These are phyloP conservation scores for Candida ascalaphidarum DNA, from an alignment of 805 yeast genomes.

Conservation along the genomic window DNA sequence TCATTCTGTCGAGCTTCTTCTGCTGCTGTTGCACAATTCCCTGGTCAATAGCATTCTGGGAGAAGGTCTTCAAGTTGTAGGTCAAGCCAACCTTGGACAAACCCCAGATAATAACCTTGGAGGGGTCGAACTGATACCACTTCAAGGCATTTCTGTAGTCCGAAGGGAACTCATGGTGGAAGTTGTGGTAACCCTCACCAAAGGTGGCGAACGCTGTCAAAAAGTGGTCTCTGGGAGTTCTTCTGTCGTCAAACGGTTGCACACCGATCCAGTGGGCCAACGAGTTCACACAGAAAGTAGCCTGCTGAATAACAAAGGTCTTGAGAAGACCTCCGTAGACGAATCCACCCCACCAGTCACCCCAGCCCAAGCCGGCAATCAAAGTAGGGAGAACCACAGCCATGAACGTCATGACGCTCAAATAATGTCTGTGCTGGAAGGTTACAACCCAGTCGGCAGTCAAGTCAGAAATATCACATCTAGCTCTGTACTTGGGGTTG, in stretches of 20 bases:
- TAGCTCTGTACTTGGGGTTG: constrained; percentile 73
- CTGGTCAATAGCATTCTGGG: constrained; percentile 76
- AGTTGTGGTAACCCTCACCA: constrained; percentile 87
- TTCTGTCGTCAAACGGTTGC: constrained; percentile 80
- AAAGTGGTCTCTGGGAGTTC: constrained; percentile 81
- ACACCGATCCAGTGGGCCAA: constrained; percentile 81
- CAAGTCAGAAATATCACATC: constrained; percentile 75
- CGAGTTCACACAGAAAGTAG: constrained; percentile 80
- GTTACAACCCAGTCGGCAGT: constrained; percentile 71
- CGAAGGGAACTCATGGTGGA: constrained; percentile 86
- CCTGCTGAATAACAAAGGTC: constrained; percentile 69
- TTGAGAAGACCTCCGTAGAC: constrained; percentile 69
- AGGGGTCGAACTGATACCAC: constrained; percentile 87
- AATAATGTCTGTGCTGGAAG: constrained; percentile 76
- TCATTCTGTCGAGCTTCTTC: constrained; percentile 62
- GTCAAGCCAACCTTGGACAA: constrained; percentile 62
- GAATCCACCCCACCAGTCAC: constrained; percentile 56
- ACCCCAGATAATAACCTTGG: constrained; percentile 53
- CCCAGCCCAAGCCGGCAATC: constrained; percentile 19
- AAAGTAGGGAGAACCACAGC: constrained; percentile 59
- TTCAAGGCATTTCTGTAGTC: constrained; percentile 82
- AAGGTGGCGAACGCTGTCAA: constrained; percentile 75
- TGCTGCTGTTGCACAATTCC: constrained; percentile 78
- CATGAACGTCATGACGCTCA: constrained; percentile 47
- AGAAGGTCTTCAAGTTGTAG: constrained; percentile 64